Evolutionary conservation across 1,284 basidiomycete species (phyloP).

Genomic region (Boletellus deceptivus): DNA sequence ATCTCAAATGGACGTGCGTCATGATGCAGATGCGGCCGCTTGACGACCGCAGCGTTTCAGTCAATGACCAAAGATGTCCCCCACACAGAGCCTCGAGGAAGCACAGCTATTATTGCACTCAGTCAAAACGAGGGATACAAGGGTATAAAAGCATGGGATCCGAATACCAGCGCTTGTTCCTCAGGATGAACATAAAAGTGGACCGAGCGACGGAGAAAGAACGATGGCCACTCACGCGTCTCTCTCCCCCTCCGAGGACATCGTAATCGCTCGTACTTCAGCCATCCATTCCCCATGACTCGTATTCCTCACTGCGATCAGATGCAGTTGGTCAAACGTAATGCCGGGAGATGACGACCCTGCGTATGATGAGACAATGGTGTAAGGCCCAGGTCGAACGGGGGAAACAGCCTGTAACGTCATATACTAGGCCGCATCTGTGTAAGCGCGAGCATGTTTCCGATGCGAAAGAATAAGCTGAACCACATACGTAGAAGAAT

Average conservation of each 20-base stretch:
- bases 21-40: no score
- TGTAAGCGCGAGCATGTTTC: constrained; percentile 5
- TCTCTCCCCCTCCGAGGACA: constrained; percentile 8
- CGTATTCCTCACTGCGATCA: constrained; percentile 29
- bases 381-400: constrained; percentile 20
- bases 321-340: constrained; percentile 24
- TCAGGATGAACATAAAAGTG: neutral
- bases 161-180: no score
- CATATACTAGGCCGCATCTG: constrained; percentile 14
- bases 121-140: no score
- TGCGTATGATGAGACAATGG: constrained; percentile 12
- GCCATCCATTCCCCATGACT: constrained; percentile 29
- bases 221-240: constrained; percentile 7
- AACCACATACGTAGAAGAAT: constrained; percentile 28
- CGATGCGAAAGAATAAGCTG: neutral
- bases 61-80: no score
- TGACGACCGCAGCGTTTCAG: no score
- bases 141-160: no score
- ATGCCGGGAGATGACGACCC: constrained; percentile 18
- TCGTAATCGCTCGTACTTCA: constrained; percentile 23
- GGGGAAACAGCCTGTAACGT: constrained; percentile 13
- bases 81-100: no score
- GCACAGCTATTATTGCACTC: no score
- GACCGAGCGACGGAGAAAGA: neutral
- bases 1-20: no score